Conservation (phyloP, 2,329 filamentous ascomycete genomes). For the Ophiostoma tasmaniense region DNA sequence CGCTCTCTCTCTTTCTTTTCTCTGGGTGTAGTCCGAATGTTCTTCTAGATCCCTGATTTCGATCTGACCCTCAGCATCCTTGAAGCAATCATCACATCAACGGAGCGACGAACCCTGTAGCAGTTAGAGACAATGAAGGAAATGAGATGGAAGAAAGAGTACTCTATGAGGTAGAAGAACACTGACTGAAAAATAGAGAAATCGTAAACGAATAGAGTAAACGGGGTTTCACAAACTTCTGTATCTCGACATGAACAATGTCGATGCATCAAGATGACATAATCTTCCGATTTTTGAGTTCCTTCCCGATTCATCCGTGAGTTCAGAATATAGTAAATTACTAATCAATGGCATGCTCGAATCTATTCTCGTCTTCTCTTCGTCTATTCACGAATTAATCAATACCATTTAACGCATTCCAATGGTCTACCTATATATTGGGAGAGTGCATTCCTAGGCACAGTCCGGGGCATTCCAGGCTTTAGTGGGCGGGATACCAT, state of each 20-base stretch:
- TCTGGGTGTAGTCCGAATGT: neutral
- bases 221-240: neutral
- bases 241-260: neutral
- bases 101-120: neutral
- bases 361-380: neutral
- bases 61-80: neutral
- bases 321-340: neutral
- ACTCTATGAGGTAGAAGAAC: neutral
- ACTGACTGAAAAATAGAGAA: neutral
- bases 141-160: neutral
- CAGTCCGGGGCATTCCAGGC: neutral
- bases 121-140: neutral
- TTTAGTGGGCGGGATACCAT: neutral
- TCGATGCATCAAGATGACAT: neutral
- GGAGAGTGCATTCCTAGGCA: neutral
- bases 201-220: neutral
- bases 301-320: neutral
- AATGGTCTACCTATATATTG: neutral
- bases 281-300: neutral
- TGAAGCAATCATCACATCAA: conserved; percentile 4
- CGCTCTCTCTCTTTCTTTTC: neutral
- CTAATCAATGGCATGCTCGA: neutral
- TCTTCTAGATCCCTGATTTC: neutral
- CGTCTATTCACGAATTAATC: neutral
- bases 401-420: neutral